A percentile compares a stretch with the other conserved stretches of the same genome.
These are phyloP conservation scores for Austroboletus festivus DNA, from an alignment of 768 basidiomycete genomes.

Conservation along the genomic window DNA sequence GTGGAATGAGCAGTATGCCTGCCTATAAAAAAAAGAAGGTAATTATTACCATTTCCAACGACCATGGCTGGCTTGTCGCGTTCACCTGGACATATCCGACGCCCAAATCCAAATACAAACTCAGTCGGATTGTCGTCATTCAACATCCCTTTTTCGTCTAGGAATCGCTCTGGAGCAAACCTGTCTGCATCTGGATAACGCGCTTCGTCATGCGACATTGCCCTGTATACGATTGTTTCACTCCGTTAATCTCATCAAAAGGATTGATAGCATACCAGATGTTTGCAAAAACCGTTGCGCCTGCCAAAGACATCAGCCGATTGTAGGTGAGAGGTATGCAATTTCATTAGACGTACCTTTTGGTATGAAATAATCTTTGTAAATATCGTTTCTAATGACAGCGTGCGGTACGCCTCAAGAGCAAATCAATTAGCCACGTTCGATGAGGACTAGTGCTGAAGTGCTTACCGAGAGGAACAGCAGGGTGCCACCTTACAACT, in stretches of 20 bases:
- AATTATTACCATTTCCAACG: too few species aligned
- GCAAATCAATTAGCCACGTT: neutral
- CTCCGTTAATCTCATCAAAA: too few species aligned
- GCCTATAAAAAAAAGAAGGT: too few species aligned
- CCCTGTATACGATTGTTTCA: neutral
- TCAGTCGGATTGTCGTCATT: conserved; percentile 3
- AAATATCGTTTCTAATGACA: conserved; percentile 35
- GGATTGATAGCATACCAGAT: conserved; percentile 1
- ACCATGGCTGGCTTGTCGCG: too few species aligned
- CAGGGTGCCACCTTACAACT: conserved; percentile 13
- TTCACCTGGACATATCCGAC: conserved; percentile 6
- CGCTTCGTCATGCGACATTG: conserved; percentile 12
- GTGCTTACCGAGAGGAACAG: conserved; percentile 9
- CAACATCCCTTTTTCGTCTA: conserved; percentile 6
- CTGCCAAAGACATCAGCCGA: neutral
- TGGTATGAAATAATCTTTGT: conserved; percentile 48
- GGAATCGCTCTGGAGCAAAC: conserved; percentile 14
- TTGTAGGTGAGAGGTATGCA: neutral
- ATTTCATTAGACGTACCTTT: conserved; percentile 29
- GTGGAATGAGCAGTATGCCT: conserved; percentile 5
- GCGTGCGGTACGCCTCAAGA: conserved; percentile 17
- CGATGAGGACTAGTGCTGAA: neutral
- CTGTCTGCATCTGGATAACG: conserved; percentile 7
- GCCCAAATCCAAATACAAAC: conserved; percentile 10
- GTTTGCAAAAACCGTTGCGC: conserved; percentile 6